Percentiles rank a stretch among this genome's conserved stretches.
These are phyloP conservation scores for Eleusine coracana DNA, from an alignment of 176 grass and related monocot genomes.

Conservation along the genomic window DNA sequence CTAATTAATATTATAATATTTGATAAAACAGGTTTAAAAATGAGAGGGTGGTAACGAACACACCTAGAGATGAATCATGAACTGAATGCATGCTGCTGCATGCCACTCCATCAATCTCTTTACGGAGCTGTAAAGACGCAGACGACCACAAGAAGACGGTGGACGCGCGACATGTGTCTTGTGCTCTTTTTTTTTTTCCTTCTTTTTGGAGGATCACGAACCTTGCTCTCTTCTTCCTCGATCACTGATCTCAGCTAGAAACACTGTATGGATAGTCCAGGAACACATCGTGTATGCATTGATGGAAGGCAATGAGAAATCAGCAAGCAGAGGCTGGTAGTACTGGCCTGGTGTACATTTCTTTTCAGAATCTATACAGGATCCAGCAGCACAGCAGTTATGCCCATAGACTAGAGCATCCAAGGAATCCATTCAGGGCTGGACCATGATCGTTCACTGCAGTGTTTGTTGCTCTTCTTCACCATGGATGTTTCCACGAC, in stretches of 20 bases:
- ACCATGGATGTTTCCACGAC: conserved; percentile 9
- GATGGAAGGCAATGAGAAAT: background rate
- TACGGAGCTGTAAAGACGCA: conserved; percentile 37
- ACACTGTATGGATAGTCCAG: background rate
- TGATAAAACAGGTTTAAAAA: too few relatives aligned
- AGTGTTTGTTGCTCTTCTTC: background rate
- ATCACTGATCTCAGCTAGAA: background rate
- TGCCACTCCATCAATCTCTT: conserved; percentile 10
- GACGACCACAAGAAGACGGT: conserved; percentile 10
- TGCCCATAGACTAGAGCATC: conserved; percentile 28
- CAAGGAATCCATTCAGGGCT: conserved; percentile 16
- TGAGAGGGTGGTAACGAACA: too few relatives aligned
- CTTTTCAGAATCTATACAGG: conserved; percentile 21
- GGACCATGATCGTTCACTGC: conserved; percentile 30
- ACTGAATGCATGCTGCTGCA: conserved; percentile 32
- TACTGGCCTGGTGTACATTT: background rate
- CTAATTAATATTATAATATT: too few relatives aligned
- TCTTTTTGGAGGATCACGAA: background rate
- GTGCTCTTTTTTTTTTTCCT: background rate
- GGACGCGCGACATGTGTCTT: conserved; percentile 24
- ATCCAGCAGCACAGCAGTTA: conserved; percentile 18
- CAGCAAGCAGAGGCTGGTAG: background rate
- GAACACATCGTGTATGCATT: conserved; percentile 8
- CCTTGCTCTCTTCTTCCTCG: background rate
- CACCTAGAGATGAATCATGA: conserved; percentile 21